Base-by-base conservation (phyloP, 768 basidiomycete species). In the Russula olivacea region DNA sequence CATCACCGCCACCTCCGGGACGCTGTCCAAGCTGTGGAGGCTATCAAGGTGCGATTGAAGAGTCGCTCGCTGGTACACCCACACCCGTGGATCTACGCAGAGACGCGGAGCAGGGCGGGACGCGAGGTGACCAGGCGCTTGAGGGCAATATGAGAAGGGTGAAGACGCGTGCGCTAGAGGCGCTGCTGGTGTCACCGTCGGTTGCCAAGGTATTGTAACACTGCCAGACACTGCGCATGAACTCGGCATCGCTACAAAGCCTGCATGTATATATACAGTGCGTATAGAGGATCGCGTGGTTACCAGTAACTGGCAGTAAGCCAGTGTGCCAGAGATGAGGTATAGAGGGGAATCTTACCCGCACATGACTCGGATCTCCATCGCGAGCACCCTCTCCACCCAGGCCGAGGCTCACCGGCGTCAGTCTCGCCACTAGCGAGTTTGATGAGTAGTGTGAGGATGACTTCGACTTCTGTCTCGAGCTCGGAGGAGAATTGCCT, bases 111-210 rank as follows among this genome's bases (percentile, higher is more conserved):
- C 0, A 96, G 71, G 1, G 83, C 79, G 0, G 96, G 96, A 65
- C 89, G 94, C 73, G 97, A 94, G 0, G 92, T 93, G 10, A 94
- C 81, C 7, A 98, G 77, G n/a, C 93, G 83, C 68, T 92, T 93
- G 59, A 40, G n/a, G n/a, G n/a, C n/a, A 89, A n/a, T n/a, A n/a
- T n/a, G n/a, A n/a, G n/a, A n/a, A n/a, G n/a, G n/a, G n/a, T n/a
- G n/a, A n/a, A n/a, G n/a, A n/a, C n/a, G n/a, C n/a, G n/a, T n/a
- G n/a, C n/a, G n/a, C 83, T 83, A 0, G 79, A 72, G 2, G 19
- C 87, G 12, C 87, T 82, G 38, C 80, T 77, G 51, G 87, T 78
- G 61, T 85, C 82, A 63, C 78, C 79, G 78, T 3, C 95, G 9
- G 1, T 11, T n/a, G 14, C 45, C 30, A 38, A 23, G 8, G 53